Evolutionary conservation across 2,329 filamentous ascomycete genomes (phyloP), one percentile per base, ranked within the genome.

Genomic region (Emergomyces pasteurianus): DNA sequence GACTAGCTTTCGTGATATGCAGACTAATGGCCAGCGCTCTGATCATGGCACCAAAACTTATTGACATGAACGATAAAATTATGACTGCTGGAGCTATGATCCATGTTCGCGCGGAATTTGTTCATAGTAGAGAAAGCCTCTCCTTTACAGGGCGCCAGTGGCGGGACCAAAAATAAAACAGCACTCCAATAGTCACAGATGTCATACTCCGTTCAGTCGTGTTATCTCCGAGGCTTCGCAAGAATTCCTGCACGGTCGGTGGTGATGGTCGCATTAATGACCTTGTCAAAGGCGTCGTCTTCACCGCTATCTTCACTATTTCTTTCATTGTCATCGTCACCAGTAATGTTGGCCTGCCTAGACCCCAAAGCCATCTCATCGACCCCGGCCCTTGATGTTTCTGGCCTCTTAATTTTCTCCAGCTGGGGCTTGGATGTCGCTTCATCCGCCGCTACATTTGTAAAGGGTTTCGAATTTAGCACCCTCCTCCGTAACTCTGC

Each of bases 391-490:
- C 42, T 40, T 1, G 80, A 68, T 18, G 74, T 74, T 61, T 83
- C 80, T 1, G 84, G 83, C 42, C 81, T 79, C 9, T 83, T 73
- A 63, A 90, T 86, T n/a, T 80, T 83, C 67, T 86, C 81, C 0
- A 82, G 84, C 38, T 72, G 70, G 61, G 81, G 81, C 66, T 86
- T 86, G 64, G 81, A 77, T 52, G 75, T 73, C 10, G 73, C 70
- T 58, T 70, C 68, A 53, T 76, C 38, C 6, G 16, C 26, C 23
- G n/a, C 63, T 10, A 81, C 76, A 28, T 66, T 63, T 21, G 69
- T 78, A 69, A 99, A 99, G 0, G 91, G 85, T 71, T 92, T 96
- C 7, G 92, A 96, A 7, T 87, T 88, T 1, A 99, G 82, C n/a
- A 97, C 90, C 67, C 90, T 89, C 60, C 88, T 85, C 56, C 94